Evolutionary conservation across 129 eudicot genomes (phyloP), one percentile per base, ranked within the genome.

Genomic region (Flaveria bidentis): DNA sequence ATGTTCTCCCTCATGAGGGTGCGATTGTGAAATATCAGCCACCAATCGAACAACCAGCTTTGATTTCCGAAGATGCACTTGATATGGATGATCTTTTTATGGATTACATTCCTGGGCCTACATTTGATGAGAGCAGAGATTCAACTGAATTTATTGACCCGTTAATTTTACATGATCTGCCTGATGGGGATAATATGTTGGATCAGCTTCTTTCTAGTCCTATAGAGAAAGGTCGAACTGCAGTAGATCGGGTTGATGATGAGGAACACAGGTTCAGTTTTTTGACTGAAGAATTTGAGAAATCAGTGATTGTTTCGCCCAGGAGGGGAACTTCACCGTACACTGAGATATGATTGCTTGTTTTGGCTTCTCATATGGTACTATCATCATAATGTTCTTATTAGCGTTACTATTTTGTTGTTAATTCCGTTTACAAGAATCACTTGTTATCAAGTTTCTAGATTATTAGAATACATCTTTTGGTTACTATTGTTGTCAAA

Each of bases 141-240:
- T 52, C 85, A 16, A 13, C 71, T 6, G 96, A 86, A 64, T 72
- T 71, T 81, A 16, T 30, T 18, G 79, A 44, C 28, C 80, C 78
- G 11, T 68, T 87, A 71, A 61, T 74, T 8, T 49, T 88, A 16
- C 87, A 88, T 45, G 88, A 85, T 78, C 42, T 69, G 5, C 77
- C 90, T 18, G 87, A 85, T 60, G 79, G 85, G 55, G 91, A 85
- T 67, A 22, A n/a, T 62, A 77, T 81, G 83, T 23, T 91, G 64
- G 98, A 91, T 15, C 83, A 86, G 78, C 83, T 88, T 67, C 94
- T 92, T 72, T 69, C 88, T 57, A 81, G 86, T 67, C 94, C 96
- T 10, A 11, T 46, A 25, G 85, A 84, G 74, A 65, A 75, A 16
- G 60, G 18, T 20, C 69, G 76, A 60, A 52, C 26, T 6, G 61